Evolutionary conservation across 1,284 basidiomycete species (phyloP), one percentile per base, ranked within the genome.

Genomic region (Trametes pubescens): DNA sequence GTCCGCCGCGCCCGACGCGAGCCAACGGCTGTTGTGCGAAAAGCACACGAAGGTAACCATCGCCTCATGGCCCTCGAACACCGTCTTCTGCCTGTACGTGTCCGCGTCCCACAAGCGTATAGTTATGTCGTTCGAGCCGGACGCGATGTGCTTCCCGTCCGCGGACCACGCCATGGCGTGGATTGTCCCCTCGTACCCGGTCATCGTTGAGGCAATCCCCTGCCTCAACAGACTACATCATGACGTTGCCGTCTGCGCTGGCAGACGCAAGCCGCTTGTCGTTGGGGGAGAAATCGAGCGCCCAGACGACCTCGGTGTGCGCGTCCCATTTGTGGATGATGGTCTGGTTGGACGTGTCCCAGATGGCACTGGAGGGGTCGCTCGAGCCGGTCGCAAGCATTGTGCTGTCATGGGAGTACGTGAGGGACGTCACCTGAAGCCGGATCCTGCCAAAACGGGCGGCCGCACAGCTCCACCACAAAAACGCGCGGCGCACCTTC

Each of bases 61-160:
- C n/a, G 65, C 64, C 38, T 55, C 29, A 55, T 74, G 72, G 22
- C 64, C 69, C 16, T 65, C 49, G n/a, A 71, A 57, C 43, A 49
- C 38, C n/a, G 29, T 44, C 7, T 51, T 22, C 24, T 47, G 38
- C 40, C 52, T 44, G 32, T 68, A 70, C 14, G 71, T 70, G 13
- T 59, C 62, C 2, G 64, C 64, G 47, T 74, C 63, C 74, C 73
- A 75, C 10, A 74, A 49, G n/a, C 69, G 64, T 21, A 72, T 64
- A 9, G 67, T 71, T 40, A 57, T 64, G 60, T 75, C 73, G 34
- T 65, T 61, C 4, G 71, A 73, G n/a, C 64, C 72, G 11, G 74
- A 71, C 6, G 66, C 74, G 34, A 75, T 46, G n/a, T 46, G 43
- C 24, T 47, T 62, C 22, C 70, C 71, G 54, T 73, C 71, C 10